phyloP scores from a whole-genome alignment of 75 land plant species.

The Pseudotsuga menziesii region DNA sequence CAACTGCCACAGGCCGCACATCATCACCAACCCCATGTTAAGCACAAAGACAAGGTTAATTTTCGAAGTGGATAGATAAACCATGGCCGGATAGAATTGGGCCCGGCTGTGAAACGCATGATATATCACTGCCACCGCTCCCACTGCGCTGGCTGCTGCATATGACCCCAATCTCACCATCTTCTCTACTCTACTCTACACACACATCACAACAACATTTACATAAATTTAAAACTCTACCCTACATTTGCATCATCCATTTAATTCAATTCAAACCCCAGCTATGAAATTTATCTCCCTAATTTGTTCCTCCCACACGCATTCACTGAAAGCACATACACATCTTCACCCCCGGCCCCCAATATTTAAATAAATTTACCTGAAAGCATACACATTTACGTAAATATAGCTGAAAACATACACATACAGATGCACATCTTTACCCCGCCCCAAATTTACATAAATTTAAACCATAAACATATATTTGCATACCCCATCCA shows the following conservation, averaged over 20 bases:
- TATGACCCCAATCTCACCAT: constrained; percentile 86
- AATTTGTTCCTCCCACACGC: too few species aligned
- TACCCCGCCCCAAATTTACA: too few species aligned
- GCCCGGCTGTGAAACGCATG: constrained; percentile 89
- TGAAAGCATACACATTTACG: too few species aligned
- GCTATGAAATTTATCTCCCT: too few species aligned
- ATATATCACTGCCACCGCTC: constrained; percentile 59
- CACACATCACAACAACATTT: not conserved
- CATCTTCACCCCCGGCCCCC: too few species aligned
- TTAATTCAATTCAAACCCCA: too few species aligned
- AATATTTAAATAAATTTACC: too few species aligned
- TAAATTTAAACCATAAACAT: not conserved
- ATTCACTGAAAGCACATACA: too few species aligned
- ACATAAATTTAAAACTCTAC: not conserved
- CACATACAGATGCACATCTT: too few species aligned
- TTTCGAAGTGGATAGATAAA: constrained; percentile 94
- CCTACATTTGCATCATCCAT: too few species aligned
- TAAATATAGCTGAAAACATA: too few species aligned
- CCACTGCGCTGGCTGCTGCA: constrained; percentile 69
- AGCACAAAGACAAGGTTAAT: constrained; percentile 85
- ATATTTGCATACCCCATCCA: too few species aligned
- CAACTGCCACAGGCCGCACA: constrained; percentile 79
- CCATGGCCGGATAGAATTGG: constrained; percentile 95
- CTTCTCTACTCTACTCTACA: not conserved
- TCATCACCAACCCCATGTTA: constrained; percentile 85